Base-by-base conservation (phyloP, 768 basidiomycete genomes). In the Serendipita sp. region DNA sequence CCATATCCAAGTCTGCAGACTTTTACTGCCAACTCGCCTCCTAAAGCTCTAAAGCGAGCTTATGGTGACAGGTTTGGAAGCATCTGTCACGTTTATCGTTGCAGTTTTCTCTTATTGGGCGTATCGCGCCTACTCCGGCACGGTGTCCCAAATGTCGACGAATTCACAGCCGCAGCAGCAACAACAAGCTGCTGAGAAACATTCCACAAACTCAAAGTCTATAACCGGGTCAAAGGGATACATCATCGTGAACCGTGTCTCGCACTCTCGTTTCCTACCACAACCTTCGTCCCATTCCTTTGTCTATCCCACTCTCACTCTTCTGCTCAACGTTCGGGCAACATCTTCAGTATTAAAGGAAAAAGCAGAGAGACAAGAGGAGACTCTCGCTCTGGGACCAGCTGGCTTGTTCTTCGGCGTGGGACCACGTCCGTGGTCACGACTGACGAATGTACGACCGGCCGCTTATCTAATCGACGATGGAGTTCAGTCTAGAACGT, bases 341-440 rank as follows among this genome's bases (percentile, higher is more conserved):
- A 2, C 16, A 18, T 51, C 48, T 51, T 51, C 16, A 18, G 1
- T 1, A 18, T 18, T 8, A 8, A 16, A 51, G 5, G n/a, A 51
- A 32, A n/a, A 7, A 18, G n/a, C 48, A 7, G 30, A 51, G 7
- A 10, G 35, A 10, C 28, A 30, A 24, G 16, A 8, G 34, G 35
- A 24, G 34, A 35, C 4, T 8, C 56, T 24, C 8, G 16, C 35
- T n/a, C 72, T 75, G 16, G 37, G 63, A 1, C 72, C 87, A 7
- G 79, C 87, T 10, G 82, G 81, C 2, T 77, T 77, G 71, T 66
- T 86, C 0, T 85, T 88, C 70, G 76, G 78, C 3, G 86, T 83
- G 70, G 81, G 81, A 1, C 10, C 24, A 60, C 74, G 78, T 1
- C 64, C 74, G 1, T 74, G 73, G 70, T 73, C 76, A 15, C 74